These are phyloP conservation scores for Phycomyces nitens DNA, from an alignment of 192 early-diverging fungal species.

Conservation along the genomic window DNA sequence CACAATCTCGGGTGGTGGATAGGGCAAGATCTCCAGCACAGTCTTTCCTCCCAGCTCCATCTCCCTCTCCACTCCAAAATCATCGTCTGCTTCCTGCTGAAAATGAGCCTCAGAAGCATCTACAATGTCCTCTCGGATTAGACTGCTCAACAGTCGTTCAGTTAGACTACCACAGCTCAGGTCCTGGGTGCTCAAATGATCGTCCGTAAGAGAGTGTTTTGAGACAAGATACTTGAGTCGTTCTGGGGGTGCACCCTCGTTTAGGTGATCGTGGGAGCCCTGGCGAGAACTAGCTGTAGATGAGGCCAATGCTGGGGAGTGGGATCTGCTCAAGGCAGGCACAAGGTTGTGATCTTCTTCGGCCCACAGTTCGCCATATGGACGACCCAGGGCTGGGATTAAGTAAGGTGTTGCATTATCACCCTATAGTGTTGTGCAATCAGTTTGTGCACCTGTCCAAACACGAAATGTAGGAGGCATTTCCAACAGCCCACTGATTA, in stretches of 20 bases:
- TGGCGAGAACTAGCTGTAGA: slow-evolving; percentile 14
- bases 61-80: not conserved
- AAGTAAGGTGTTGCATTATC: slow-evolving; percentile 50
- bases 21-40: slow-evolving; percentile 53
- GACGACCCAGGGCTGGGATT: slow-evolving; percentile 77
- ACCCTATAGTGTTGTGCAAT: not conserved
- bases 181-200: slow-evolving; percentile 24
- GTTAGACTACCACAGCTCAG: slow-evolving; percentile 55
- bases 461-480: too few species aligned
- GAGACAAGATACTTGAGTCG: slow-evolving; percentile 18
- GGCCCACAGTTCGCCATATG: slow-evolving; percentile 64
- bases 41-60: slow-evolving; percentile 33
- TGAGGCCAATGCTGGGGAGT: slow-evolving; percentile 26
- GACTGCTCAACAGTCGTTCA: slow-evolving; percentile 68
- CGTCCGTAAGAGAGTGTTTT: slow-evolving; percentile 23
- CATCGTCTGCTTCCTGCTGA: slow-evolving; percentile 30
- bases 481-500: too few species aligned
- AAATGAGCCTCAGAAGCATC: slow-evolving; percentile 33
- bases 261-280: slow-evolving; percentile 5
- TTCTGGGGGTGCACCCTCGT: not conserved
- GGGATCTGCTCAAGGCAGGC: slow-evolving; percentile 36
- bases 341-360: slow-evolving; percentile 62
- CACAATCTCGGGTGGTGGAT: slow-evolving; percentile 24
- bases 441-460: too few species aligned
- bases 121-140: slow-evolving; percentile 66